Evolutionary conservation across 768 basidiomycete species (phyloP), one percentile per base, ranked within the genome.

Genomic region (Sporobolomyces phaffii): DNA sequence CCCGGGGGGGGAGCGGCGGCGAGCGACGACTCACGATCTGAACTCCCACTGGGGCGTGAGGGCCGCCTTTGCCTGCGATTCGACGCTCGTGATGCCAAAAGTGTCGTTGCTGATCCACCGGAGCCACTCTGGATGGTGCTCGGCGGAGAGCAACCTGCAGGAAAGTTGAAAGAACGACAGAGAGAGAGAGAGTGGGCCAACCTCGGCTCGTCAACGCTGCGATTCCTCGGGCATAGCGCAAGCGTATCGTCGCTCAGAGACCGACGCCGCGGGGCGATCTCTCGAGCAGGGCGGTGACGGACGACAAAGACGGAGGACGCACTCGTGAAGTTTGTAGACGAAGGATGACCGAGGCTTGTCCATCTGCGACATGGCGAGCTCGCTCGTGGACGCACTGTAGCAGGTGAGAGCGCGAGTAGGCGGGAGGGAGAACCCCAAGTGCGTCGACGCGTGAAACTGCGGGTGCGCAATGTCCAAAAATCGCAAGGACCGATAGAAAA

Each of bases 11-110:
- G 43, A 61, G 1, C 20, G 5, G 50, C 40, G 13, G 40, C 15
- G 8, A n/a, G n/a, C n/a, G n/a, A n/a, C n/a, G n/a, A 31, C 66
- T 52, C 62, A 68, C 61, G 43, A 49, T 22, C 62, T n/a, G 18
- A 69, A 69, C 22, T 69, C 68, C 68, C 68, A 69, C 13, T 53
- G 44, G 2, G 68, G 68, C 6, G 38, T 4, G 36, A 69, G 59
- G 1, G 68, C 68, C n/a, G 33, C 38, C n/a, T 59, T 57, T 1
- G 68, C 68, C 4, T 60, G 29, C 2, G 58, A 28, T 8, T 69
- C 68, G 57, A 60, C 11, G 53, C 49, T 47, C 15, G 68, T 69
- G 47, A 69, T 64, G 36, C 58, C 68, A 47, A 69, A 69, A 24
- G 62, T 60, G 40, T 64, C 62, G 52, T 64, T 60, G 58, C 52